Conservation (phyloP, 179 eudicot genomes). For the Vitellaria paradoxa region DNA sequence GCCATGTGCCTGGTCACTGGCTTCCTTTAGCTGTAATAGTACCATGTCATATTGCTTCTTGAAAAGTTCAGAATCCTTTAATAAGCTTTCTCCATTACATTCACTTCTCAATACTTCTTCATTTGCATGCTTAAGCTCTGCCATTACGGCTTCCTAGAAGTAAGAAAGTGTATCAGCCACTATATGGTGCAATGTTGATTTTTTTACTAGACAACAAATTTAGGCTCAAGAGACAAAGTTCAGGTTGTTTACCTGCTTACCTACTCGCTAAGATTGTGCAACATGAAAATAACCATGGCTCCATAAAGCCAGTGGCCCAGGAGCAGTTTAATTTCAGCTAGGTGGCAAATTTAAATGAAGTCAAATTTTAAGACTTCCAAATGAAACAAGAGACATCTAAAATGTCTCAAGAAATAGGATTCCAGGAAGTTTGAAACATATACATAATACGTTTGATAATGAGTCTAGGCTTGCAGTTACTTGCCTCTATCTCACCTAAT, state of each 20-base stretch:
- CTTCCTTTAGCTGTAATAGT: constrained; percentile 57
- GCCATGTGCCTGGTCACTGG: constrained; percentile 55
- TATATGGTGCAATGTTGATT: background rate
- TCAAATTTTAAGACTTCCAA: too few species aligned
- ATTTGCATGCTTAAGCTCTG: constrained; percentile 68
- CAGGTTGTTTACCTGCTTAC: background rate
- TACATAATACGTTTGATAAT: too few species aligned
- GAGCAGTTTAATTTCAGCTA: too few species aligned
- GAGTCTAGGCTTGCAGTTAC: too few species aligned
- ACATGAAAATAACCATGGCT: background rate
- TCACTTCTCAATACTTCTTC: constrained; percentile 56
- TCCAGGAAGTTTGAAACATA: too few species aligned
- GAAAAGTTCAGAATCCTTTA: constrained; percentile 61
- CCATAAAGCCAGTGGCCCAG: background rate
- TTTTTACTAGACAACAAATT: background rate
- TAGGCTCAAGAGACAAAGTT: background rate
- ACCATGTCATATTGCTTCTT: constrained; percentile 75
- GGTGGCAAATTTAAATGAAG: too few species aligned
- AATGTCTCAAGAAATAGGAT: too few species aligned
- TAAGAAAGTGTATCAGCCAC: constrained; percentile 10
- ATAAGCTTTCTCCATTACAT: constrained; percentile 30
- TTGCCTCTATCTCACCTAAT: too few species aligned
- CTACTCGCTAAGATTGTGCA: background rate
- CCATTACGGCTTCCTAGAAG: constrained; percentile 60
- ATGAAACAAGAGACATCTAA: too few species aligned